phyloP scores from a whole-genome alignment of 371 early-diverging fungal species.

The Lichtheimia ramosa region DNA sequence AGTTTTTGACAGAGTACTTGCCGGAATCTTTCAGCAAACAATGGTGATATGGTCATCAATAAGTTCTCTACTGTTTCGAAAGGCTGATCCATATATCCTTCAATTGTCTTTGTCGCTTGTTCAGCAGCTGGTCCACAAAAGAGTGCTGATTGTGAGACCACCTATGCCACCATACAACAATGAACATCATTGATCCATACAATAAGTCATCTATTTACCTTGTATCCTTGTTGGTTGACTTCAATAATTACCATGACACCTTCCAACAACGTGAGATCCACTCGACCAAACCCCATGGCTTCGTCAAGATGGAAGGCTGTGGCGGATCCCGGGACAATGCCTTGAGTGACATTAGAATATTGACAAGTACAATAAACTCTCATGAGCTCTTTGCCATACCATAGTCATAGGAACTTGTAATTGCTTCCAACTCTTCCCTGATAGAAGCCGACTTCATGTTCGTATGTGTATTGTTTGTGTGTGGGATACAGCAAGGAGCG shows the following conservation, averaged over 20 bases:
- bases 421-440: constrained; percentile 18
- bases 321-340: constrained; percentile 45
- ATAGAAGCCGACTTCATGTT: constrained; percentile 17
- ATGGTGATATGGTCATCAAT: constrained; percentile 37
- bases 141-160: constrained; percentile 26
- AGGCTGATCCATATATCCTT: constrained; percentile 19
- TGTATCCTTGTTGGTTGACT: constrained; percentile 31
- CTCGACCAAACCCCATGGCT: constrained; percentile 22
- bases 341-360: not conserved
- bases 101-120: constrained; percentile 18
- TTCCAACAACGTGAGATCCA: constrained; percentile 43
- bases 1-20: constrained; percentile 30
- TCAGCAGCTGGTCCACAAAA: constrained; percentile 12
- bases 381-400: constrained; percentile 9
- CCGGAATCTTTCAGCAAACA: constrained; percentile 31
- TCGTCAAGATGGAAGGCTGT: constrained; percentile 43
- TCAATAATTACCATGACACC: constrained; percentile 41
- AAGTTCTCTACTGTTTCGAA: constrained; percentile 43
- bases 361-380: no score
- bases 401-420: constrained; percentile 32
- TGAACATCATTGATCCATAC: no score
- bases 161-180: constrained; percentile 9
- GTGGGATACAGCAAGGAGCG: no score
- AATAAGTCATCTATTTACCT: constrained; percentile 15
- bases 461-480: no score